Base-by-base conservation (phyloP, 2,329 filamentous ascomycete genomes). In the Dothidotthia symphoricarpi region DNA sequence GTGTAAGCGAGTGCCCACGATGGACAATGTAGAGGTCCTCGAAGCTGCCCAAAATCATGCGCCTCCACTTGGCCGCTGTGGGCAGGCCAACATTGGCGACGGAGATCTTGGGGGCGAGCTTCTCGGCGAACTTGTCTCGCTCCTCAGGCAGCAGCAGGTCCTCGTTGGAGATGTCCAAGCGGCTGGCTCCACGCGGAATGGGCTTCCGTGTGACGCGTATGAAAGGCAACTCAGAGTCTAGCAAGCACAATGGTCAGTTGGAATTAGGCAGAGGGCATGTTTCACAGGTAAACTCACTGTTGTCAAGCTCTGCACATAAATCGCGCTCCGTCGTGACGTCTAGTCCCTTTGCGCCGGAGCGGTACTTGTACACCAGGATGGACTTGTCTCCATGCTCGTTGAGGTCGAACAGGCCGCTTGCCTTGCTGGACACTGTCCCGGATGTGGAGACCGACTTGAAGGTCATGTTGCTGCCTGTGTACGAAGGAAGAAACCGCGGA, bases 11-110 rank as follows among this genome's bases (percentile, higher is more conserved):
- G 32, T 57, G 56, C 28, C 71, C 68, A 13, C 69, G 64, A 32
- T 66, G 71, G 13, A 75, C 68, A 43, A 75, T 74, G 54, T 71
- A 75, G n/a, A 75, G 62, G 24, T 74, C 67, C 16, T 71, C 64
- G 45, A 67, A 75, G 39, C 64, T 68, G 39, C 71, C 69, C 39
- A 72, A 59, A 12, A 75, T 51, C 45, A 73, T 57, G 26, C 70
- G 64, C 42, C 69, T 71, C 66, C 69, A 72, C 48, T 72, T 73
- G 8, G 70, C 68, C 19, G 55, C 51, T 9, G 61, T 64, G 5
- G 72, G 71, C 15, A 75, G 60, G 31, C 70, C 69, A 41, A 75
- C 62, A 35, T 71, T 72, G 14, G 73, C 72, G 36, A 75, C 59
- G 1, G 67, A 70, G n/a, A 65, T 65, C 53, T 73, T 70, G 57